Evolutionary conservation across 208 protist genomes (phyloP).

Genomic region (Entamoeba histolytica): DNA sequence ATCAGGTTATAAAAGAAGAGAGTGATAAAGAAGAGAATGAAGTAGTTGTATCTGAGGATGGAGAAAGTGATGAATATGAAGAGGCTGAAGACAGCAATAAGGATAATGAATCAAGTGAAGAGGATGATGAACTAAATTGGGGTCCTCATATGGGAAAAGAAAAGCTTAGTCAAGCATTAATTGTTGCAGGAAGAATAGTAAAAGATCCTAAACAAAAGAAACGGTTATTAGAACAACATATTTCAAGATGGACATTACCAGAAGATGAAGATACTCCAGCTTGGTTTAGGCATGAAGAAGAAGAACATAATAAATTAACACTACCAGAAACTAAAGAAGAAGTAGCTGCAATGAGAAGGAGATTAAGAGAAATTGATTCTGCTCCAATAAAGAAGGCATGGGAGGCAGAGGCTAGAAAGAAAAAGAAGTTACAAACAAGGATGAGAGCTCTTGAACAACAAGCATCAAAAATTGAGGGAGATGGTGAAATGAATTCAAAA

Average conservation of each 20-base stretch:
- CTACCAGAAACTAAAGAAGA: conserved; percentile 51
- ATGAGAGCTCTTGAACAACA: neutral
- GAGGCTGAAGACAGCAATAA: too few relatives aligned
- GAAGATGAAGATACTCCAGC: conserved; percentile 32
- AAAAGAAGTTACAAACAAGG: neutral
- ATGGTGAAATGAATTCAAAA: neutral
- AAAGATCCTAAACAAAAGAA: conserved; percentile 4
- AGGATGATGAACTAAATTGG: neutral
- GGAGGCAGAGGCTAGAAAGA: conserved; percentile 60
- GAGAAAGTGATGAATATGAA: too few relatives aligned
- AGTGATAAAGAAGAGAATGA: too few relatives aligned
- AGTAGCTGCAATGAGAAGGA: conserved; percentile 60
- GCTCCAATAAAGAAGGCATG: conserved; percentile 77
- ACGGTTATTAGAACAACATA: conserved; percentile 40
- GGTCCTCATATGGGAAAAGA: neutral
- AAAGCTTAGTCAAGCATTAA: neutral
- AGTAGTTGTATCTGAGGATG: too few relatives aligned
- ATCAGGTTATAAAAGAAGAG: too few relatives aligned
- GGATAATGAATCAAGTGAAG: neutral
- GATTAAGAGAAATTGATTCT: conserved; percentile 66
- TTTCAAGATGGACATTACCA: conserved; percentile 43
- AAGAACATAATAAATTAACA: conserved; percentile 22
- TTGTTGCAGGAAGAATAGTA: conserved; percentile 11
- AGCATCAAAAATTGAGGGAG: neutral
- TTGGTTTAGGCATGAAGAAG: conserved; percentile 49